Conservation (phyloP, 2,329 filamentous ascomycete genomes). For the Hortaea sp. region DNA sequence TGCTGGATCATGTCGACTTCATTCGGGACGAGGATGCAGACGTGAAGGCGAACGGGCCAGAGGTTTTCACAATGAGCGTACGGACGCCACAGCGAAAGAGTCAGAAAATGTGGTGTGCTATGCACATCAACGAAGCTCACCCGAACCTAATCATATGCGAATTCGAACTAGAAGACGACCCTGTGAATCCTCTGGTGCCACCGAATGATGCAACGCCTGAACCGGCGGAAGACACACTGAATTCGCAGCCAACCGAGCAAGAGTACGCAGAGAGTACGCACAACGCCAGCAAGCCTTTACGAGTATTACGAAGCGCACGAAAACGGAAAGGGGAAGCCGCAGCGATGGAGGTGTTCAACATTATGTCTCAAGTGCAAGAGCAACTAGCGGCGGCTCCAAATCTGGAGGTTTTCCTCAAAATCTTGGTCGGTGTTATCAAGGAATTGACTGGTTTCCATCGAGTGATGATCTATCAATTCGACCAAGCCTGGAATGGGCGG, state of each 20-base stretch:
- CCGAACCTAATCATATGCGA: conserved; percentile 72
- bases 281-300: conserved; percentile 64
- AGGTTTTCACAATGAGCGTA: conserved; percentile 73
- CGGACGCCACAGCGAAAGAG: conserved; percentile 45
- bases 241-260: conserved; percentile 60
- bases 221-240: conserved; percentile 61
- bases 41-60: conserved; percentile 64
- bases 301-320: conserved; percentile 63
- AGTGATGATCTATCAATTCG: conserved; percentile 90
- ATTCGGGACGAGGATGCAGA: conserved; percentile 75
- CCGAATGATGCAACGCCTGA: conserved; percentile 48
- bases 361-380: conserved; percentile 85
- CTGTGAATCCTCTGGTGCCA: conserved; percentile 56
- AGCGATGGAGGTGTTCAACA: conserved; percentile 83
- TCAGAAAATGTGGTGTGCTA: conserved; percentile 75
- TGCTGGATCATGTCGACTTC: conserved; percentile 81
- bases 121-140: conserved; percentile 62
- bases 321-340: conserved; percentile 68
- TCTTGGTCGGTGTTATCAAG: conserved; percentile 75
- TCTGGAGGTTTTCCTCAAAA: conserved; percentile 65
- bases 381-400: conserved; percentile 65
- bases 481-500: conserved; percentile 68
- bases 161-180: conserved; percentile 76
- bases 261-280: conserved; percentile 68
- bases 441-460: conserved; percentile 85